Base-by-base conservation (phyloP, 495 filamentous ascomycete genomes). In the Trypethelium eluteriae region DNA sequence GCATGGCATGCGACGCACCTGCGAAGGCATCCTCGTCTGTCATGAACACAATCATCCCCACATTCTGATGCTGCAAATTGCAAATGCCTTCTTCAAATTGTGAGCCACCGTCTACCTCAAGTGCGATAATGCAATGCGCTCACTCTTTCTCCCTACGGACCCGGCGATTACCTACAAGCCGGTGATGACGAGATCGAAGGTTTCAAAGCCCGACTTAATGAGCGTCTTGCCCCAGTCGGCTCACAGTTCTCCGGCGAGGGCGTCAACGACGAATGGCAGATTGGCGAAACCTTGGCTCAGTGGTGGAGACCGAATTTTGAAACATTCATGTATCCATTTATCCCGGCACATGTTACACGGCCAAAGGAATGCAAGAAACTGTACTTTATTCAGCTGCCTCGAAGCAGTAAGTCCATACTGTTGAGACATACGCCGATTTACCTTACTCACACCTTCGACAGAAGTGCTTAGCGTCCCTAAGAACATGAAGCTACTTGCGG, bases 341-440 rank as follows among this genome's bases (percentile, higher is more conserved):
- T 96, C 56, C 94, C 94, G 6, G 89, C 92, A 18, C 94, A 98
- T 76, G 89, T 96, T 66, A 96, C 94, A 9, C 83, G 95, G 50
- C 94, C 94, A 18, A 98, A 97, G 81, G 94, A 98, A 82, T 96
- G 93, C 81, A 98, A 98, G 83, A 98, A 98, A 84, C 81, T 97
- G 62, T 98, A 97, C 76, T 90, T 98, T 65, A 96, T 98, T 62
- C 89, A 96, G 77, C 78, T 98, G 25, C 94, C 94, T 0, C 84
- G 90, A 75, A 92, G 88, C 68, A 98, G 93, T 96, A 83, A 38
- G 89, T 84, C 35, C 25, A 25, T 1, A 25, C 25, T 25, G 25
- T 25, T 25, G 25, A 25, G 25, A 25, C 25, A 25, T 25, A 25
- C 25, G 25, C 25, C 1, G 25, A 25, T 25, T 25, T 25, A 1